These are phyloP conservation scores for Prunella vulgaris DNA, from an alignment of 257 asterid species.

Conservation along the genomic window DNA sequence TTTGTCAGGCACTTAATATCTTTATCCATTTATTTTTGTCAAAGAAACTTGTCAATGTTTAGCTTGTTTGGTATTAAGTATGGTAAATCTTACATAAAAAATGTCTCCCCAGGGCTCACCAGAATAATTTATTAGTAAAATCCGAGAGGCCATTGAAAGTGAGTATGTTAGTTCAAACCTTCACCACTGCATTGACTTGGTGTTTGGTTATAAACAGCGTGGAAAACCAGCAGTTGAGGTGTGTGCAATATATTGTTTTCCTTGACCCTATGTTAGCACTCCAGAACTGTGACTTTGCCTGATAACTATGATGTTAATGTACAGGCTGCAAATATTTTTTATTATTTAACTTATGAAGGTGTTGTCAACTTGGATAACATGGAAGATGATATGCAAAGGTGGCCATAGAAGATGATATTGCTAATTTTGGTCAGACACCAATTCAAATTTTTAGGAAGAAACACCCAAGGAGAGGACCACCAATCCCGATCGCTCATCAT, in stretches of 20 bases:
- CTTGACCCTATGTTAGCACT: neutral
- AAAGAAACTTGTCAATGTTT: neutral
- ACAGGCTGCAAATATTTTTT: conserved; percentile 96
- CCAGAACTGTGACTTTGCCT: conserved; percentile 24
- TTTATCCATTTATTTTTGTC: neutral
- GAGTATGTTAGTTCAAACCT: conserved; percentile 99
- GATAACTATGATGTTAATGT: conserved; percentile 34
- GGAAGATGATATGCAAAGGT: conserved; percentile 92
- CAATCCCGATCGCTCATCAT: conserved; percentile 95
- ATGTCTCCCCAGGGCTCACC: conserved; percentile 68
- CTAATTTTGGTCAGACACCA: conserved; percentile 98
- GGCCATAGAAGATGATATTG: conserved; percentile 98
- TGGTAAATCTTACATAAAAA: conserved; percentile 12
- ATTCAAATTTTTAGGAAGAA: conserved; percentile 87
- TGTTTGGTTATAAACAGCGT: conserved; percentile 95
- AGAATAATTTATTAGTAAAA: conserved; percentile 80
- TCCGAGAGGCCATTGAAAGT: conserved; percentile 99
- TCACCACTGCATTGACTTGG: conserved; percentile 96
- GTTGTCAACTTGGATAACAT: conserved; percentile 88
- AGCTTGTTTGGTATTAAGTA: neutral
- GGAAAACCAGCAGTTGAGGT: conserved; percentile 99
- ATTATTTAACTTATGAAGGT: conserved; percentile 92
- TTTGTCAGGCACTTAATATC: conserved; percentile 2
- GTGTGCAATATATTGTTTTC: conserved; percentile 4
- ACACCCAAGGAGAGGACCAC: conserved; percentile 99